phyloP scores from a whole-genome alignment of 352 stramenopile species.

The Phytopythium kandeliae region DNA sequence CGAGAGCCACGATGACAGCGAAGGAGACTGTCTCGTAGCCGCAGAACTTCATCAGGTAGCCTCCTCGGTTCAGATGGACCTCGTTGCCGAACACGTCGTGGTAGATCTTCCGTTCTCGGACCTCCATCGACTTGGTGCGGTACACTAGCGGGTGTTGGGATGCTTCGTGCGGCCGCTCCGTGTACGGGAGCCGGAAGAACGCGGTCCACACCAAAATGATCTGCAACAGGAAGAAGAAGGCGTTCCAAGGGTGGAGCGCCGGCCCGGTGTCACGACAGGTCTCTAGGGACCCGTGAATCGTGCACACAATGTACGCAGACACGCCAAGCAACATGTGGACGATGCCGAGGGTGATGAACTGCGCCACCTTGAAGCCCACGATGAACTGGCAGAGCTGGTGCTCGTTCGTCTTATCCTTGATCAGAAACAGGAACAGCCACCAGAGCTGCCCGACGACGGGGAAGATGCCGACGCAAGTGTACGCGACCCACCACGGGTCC shows the following conservation, averaged over 20 bases:
- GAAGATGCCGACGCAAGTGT: constrained; percentile 76
- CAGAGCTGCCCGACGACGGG: constrained; percentile 84
- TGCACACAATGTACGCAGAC: constrained; percentile 66
- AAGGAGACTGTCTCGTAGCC: constrained; percentile 84
- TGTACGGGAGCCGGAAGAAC: constrained; percentile 84
- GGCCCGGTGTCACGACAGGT: constrained; percentile 53
- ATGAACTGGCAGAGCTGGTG: constrained; percentile 92
- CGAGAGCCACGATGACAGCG: constrained; percentile 58
- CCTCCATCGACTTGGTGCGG: constrained; percentile 42
- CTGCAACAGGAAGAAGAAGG: constrained; percentile 80
- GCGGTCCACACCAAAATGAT: constrained; percentile 80
- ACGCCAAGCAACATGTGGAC: constrained; percentile 63
- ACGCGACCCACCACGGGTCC: constrained; percentile 75
- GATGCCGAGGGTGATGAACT: constrained; percentile 86
- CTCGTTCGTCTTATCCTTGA: constrained; percentile 91
- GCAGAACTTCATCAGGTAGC: constrained; percentile 84
- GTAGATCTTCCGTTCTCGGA: constrained; percentile 38
- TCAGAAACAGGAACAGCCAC: constrained; percentile 88
- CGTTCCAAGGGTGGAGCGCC: constrained; percentile 56
- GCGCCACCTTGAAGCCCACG: constrained; percentile 86
- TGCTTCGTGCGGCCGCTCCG: constrained; percentile 49
- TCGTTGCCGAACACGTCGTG: constrained; percentile 80
- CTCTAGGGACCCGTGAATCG: constrained; percentile 50
- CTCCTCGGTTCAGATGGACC: constrained; percentile 70
- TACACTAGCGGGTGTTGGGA: constrained; percentile 42